phyloP scores from a whole-genome alignment of 768 basidiomycete species.

The Naematelia aurantialba region DNA sequence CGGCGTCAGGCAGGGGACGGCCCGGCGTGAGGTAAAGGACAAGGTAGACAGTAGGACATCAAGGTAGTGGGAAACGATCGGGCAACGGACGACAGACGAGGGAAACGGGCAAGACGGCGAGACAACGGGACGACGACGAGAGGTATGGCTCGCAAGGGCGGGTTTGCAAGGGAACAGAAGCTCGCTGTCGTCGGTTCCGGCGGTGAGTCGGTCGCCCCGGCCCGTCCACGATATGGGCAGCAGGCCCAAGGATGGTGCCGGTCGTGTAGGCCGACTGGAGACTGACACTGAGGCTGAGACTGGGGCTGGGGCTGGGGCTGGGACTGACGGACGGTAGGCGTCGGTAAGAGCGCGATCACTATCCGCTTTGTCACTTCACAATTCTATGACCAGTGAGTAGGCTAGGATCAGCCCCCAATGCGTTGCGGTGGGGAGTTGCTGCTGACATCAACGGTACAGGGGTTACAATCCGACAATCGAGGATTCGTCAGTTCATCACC shows the following conservation, averaged over 20 bases:
- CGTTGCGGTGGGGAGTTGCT: too few relatives aligned
- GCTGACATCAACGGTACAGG: too few relatives aligned
- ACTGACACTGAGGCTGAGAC: neutral
- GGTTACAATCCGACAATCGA: conserved; percentile 56
- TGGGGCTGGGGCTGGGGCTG: too few relatives aligned
- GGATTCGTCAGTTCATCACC: conserved; percentile 46
- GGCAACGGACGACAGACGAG: too few relatives aligned
- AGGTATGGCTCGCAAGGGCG: conserved; percentile 1
- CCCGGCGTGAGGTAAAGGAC: too few relatives aligned
- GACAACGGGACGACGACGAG: neutral
- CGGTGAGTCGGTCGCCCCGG: conserved; percentile 4
- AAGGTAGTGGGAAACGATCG: too few relatives aligned
- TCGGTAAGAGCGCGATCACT: conserved; percentile 51
- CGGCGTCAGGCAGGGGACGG: too few relatives aligned
- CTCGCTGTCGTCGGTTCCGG: conserved; percentile 14
- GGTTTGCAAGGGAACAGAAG: conserved; percentile 9
- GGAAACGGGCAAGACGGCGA: neutral
- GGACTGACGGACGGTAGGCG: conserved; percentile 29
- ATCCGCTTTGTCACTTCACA: conserved; percentile 54
- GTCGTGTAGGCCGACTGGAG: too few relatives aligned
- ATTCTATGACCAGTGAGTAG: conserved; percentile 46
- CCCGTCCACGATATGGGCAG: neutral
- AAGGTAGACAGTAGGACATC: too few relatives aligned
- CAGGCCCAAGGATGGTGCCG: too few relatives aligned
- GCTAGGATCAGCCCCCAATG: neutral